These are phyloP conservation scores for Aspergillus ochraceoroseus DNA, from an alignment of 2,329 filamentous ascomycete genomes.

Conservation along the genomic window DNA sequence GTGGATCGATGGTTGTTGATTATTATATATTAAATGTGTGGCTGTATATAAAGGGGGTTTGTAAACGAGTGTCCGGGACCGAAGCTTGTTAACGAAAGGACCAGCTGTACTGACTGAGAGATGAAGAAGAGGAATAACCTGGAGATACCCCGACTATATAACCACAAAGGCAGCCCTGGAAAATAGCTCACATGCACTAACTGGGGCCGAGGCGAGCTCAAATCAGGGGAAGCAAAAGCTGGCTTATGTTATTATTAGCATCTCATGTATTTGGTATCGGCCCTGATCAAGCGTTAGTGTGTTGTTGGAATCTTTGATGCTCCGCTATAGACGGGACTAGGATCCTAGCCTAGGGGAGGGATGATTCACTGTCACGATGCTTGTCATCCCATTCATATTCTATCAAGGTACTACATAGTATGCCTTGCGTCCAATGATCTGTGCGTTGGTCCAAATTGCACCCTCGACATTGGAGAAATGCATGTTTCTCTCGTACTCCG, in stretches of 20 bases:
- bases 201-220: slow-evolving; percentile 10
- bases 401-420: background rate
- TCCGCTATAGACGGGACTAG: background rate
- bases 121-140: background rate
- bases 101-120: slow-evolving; percentile 16
- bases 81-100: slow-evolving; percentile 16
- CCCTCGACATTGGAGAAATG: too few species aligned
- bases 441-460: too few species aligned
- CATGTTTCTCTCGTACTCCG: too few species aligned
- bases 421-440: too few species aligned
- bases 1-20: slow-evolving; percentile 9
- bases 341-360: background rate
- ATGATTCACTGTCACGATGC: slow-evolving; percentile 2
- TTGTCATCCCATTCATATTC: background rate
- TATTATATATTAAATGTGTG: slow-evolving; percentile 11
- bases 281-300: slow-evolving; percentile 5
- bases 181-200: slow-evolving; percentile 9
- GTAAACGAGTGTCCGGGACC: slow-evolving; percentile 22
- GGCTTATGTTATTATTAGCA: slow-evolving; percentile 5
- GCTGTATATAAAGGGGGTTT: slow-evolving; percentile 11
- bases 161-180: background rate
- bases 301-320: slow-evolving; percentile 6
- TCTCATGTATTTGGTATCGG: too few species aligned
- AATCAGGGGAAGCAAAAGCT: slow-evolving; percentile 8
- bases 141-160: slow-evolving; percentile 8